Percentiles rank a stretch among this genome's conserved stretches.
phyloP scores from a whole-genome alignment of 2,329 filamentous ascomycete genomes.

The Venturia oleaginea region DNA sequence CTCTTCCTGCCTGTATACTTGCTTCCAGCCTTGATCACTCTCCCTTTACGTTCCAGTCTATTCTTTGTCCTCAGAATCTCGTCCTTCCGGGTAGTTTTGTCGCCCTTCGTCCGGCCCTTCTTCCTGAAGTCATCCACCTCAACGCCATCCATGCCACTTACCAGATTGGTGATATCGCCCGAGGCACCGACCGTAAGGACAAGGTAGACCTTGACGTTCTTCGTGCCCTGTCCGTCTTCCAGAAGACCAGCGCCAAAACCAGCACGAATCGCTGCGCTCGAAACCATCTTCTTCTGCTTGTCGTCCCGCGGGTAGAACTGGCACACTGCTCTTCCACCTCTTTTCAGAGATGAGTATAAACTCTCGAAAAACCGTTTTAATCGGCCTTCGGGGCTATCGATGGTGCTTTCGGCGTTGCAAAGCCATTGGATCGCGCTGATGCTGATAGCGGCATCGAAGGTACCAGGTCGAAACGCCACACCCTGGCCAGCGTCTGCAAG shows the following conservation, averaged over 20 bases:
- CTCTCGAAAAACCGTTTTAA: conserved; percentile 86
- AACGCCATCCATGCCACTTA: conserved; percentile 60
- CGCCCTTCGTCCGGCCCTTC: conserved; percentile 41
- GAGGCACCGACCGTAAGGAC: conserved; percentile 74
- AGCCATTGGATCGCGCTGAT: conserved; percentile 98
- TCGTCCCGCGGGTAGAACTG: conserved; percentile 99
- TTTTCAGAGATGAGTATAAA: conserved; percentile 71
- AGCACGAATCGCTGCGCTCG: conserved; percentile 77
- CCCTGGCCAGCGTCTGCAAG: conserved; percentile 94
- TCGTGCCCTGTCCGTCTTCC: conserved; percentile 92
- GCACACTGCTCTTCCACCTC: conserved; percentile 84
- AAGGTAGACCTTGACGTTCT: conserved; percentile 93
- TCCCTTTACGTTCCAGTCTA: conserved; percentile 90
- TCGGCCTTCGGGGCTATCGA: conserved; percentile 70
- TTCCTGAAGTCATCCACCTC: conserved; percentile 59
- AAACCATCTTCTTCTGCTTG: conserved; percentile 84
- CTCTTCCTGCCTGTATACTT: conserved; percentile 93
- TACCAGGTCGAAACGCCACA: conserved; percentile 82
- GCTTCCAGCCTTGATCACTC: conserved; percentile 81
- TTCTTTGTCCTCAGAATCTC: conserved; percentile 85
- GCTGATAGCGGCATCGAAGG: conserved; percentile 89
- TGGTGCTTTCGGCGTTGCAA: conserved; percentile 86
- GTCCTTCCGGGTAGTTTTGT: conserved; percentile 66
- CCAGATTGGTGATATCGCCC: conserved; percentile 79
- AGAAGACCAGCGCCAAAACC: conserved; percentile 92